These are phyloP conservation scores for Cyclotella distinguenda DNA, from an alignment of 108 stramenopile species.

Conservation along the genomic window DNA sequence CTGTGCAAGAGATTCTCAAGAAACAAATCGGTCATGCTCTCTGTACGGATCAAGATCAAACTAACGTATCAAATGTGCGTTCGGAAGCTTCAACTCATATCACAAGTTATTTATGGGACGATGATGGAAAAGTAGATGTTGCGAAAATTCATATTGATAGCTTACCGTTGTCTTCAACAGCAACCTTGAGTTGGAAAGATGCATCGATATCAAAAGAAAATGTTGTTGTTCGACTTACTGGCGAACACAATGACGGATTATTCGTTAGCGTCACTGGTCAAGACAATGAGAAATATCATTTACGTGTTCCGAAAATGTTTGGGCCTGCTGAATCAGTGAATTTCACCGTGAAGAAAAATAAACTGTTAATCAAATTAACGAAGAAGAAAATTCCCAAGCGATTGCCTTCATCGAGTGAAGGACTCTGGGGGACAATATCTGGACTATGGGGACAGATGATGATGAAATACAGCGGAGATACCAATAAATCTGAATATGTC, in stretches of 20 bases:
- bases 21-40: neutral
- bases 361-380: constrained; percentile 59
- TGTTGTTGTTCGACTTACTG: constrained; percentile 49
- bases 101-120: constrained; percentile 81
- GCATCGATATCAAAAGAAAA: constrained; percentile 27
- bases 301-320: constrained; percentile 62
- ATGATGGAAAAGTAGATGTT: constrained; percentile 61
- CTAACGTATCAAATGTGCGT: constrained; percentile 2
- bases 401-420: neutral
- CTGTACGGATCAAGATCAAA: constrained; percentile 1
- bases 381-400: constrained; percentile 47
- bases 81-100: constrained; percentile 40
- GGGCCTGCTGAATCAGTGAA: constrained; percentile 58
- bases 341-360: constrained; percentile 53
- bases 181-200: constrained; percentile 49
- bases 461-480: neutral
- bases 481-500: constrained; percentile 1
- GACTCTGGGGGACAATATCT: constrained; percentile 5
- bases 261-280: constrained; percentile 27
- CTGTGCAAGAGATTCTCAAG: neutral
- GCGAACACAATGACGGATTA: constrained; percentile 44
- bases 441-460: neutral
- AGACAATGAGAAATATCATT: constrained; percentile 46
- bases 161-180: constrained; percentile 47
- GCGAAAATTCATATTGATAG: constrained; percentile 76